These are phyloP conservation scores for Phytophthora syringae DNA, from an alignment of 352 stramenopile genomes.

Conservation along the genomic window DNA sequence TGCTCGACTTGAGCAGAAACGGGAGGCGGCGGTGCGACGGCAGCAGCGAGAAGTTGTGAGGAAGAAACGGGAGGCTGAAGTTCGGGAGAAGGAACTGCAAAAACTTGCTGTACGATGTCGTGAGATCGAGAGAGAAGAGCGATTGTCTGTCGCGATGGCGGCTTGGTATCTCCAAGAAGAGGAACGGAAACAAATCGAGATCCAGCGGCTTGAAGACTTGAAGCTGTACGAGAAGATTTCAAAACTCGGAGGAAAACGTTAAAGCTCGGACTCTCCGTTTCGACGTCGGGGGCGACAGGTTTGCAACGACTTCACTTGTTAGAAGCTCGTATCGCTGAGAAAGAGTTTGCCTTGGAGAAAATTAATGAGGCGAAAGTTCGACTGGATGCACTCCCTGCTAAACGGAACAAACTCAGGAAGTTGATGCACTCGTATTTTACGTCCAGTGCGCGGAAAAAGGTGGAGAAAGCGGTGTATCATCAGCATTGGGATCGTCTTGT, in stretches of 20 bases:
- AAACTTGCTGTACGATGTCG: constrained; percentile 40
- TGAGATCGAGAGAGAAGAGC: constrained; percentile 64
- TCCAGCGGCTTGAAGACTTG: constrained; percentile 49
- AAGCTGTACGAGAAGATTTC: constrained; percentile 35
- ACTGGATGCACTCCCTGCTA: constrained; percentile 53
- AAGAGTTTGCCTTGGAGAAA: constrained; percentile 35
- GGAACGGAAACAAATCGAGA: constrained; percentile 23
- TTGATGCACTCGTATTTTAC: constrained; percentile 45
- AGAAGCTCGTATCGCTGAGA: constrained; percentile 40
- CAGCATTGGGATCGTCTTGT: constrained; percentile 50
- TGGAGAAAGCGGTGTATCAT: constrained; percentile 52
- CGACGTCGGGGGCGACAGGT: constrained; percentile 40
- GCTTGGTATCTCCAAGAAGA: constrained; percentile 34
- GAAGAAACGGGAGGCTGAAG: constrained; percentile 29
- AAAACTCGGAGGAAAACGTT: constrained; percentile 33
- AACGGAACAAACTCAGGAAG: constrained; percentile 32
- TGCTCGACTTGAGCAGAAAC: constrained; percentile 56
- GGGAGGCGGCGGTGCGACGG: constrained; percentile 42
- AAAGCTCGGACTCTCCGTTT: constrained; percentile 39
- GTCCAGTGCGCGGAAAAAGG: constrained; percentile 44
- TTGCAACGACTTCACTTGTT: constrained; percentile 42
- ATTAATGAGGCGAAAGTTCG: constrained; percentile 37
- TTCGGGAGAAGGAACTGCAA: constrained; percentile 38
- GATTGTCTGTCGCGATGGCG: constrained; percentile 53
- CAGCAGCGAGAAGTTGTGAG: constrained; percentile 58